A percentile compares a stretch with the other conserved stretches of the same genome.
phyloP scores from a whole-genome alignment of 306 rosid species.

The Lathyrus sativus region DNA sequence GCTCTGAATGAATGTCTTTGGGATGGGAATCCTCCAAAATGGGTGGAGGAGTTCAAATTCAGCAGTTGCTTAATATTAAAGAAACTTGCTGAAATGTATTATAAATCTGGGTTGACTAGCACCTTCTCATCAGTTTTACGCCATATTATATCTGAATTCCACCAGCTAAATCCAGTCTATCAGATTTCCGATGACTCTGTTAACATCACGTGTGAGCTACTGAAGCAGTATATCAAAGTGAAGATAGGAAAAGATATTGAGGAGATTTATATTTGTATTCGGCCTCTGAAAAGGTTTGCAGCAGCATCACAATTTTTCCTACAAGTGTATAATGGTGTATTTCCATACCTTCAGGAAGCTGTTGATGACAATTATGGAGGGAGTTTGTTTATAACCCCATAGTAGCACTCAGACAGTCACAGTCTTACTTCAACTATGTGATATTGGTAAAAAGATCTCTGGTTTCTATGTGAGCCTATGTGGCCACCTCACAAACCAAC shows the following conservation, averaged over 20 bases:
- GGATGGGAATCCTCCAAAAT: constrained; percentile 80
- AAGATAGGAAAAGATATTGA: constrained; percentile 78
- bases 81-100: constrained; percentile 59
- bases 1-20: constrained; percentile 54
- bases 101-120: constrained; percentile 49
- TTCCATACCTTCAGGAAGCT: constrained; percentile 85
- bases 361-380: constrained; percentile 83
- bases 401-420: constrained; percentile 35
- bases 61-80: constrained; percentile 62
- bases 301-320: constrained; percentile 59
- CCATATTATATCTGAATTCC: constrained; percentile 47
- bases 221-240: constrained; percentile 71
- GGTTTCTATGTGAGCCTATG: constrained; percentile 28
- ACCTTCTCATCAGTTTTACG: constrained; percentile 62
- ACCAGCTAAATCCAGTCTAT: constrained; percentile 45
- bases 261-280: constrained; percentile 85
- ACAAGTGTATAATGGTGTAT: constrained; percentile 55
- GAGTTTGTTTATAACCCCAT: constrained; percentile 53
- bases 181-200: constrained; percentile 57
- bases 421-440: constrained; percentile 24
- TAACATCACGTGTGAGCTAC: constrained; percentile 60
- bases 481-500: constrained; percentile 14
- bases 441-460: constrained; percentile 17
- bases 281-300: constrained; percentile 76
- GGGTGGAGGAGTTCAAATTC: constrained; percentile 74